Percentiles rank a stretch among this genome's conserved stretches.
Evolutionary conservation across 2,329 filamentous ascomycete species (phyloP).

Genomic region (Sclerotinia nivalis): DNA sequence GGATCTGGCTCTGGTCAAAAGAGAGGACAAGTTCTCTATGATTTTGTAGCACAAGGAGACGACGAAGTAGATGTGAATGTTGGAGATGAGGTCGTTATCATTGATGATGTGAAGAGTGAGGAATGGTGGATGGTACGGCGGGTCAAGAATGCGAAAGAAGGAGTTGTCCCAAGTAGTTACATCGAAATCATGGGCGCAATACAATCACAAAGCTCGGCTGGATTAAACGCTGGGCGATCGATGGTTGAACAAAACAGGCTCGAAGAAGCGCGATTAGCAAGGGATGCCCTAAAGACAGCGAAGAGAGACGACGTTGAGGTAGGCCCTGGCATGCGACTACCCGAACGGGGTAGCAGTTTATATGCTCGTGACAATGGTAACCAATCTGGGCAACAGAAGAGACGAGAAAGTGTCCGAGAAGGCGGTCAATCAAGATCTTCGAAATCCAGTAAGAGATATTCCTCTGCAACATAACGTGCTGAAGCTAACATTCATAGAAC

Average conservation of each 20-base stretch:
- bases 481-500: slow-evolving; percentile 56
- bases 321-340: slow-evolving; percentile 74
- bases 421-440: slow-evolving; percentile 56
- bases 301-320: slow-evolving; percentile 66
- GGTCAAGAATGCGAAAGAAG: slow-evolving; percentile 88
- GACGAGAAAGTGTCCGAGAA: slow-evolving; percentile 65
- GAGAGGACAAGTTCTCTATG: slow-evolving; percentile 85
- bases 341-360: slow-evolving; percentile 78
- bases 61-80: slow-evolving; percentile 92
- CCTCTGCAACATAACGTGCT: not conserved
- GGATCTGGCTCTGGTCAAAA: slow-evolving; percentile 70
- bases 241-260: slow-evolving; percentile 73
- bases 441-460: slow-evolving; percentile 68
- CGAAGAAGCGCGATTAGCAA: slow-evolving; percentile 82
- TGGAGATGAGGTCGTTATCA: slow-evolving; percentile 85
- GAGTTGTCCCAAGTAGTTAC: slow-evolving; percentile 95
- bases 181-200: slow-evolving; percentile 80
- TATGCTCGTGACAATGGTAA: slow-evolving; percentile 65
- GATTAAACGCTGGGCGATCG: slow-evolving; percentile 62
- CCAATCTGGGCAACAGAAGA: slow-evolving; percentile 70
- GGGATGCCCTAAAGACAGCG: slow-evolving; percentile 69
- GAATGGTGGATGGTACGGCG: slow-evolving; percentile 98
- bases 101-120: slow-evolving; percentile 89
- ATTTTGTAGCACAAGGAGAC: slow-evolving; percentile 94
- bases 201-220: slow-evolving; percentile 51